These are phyloP conservation scores for Chalciporus pseudorubinellus DNA, from an alignment of 768 basidiomycete species.

Conservation along the genomic window DNA sequence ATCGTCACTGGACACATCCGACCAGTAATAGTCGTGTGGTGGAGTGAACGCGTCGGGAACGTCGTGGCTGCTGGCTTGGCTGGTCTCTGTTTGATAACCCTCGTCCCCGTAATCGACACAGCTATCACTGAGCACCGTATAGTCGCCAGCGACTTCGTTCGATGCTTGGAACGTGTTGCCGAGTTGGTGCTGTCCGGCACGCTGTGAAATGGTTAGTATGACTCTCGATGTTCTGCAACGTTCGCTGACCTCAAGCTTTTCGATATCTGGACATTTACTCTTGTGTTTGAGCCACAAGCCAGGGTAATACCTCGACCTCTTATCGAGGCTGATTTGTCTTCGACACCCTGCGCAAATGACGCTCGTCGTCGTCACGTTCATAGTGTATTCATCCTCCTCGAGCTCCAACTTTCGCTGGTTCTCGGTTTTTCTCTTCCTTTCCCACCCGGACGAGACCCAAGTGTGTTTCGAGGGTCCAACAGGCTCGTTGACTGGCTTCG, in stretches of 20 bases:
- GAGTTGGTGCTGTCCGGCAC: slow-evolving; percentile 1
- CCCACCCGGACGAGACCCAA: slow-evolving; percentile 20
- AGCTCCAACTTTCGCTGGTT: slow-evolving; percentile 27
- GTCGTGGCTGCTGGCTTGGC: background rate
- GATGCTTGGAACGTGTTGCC: slow-evolving; percentile 2
- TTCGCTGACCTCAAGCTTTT: slow-evolving; percentile 26
- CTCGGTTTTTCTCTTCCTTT: slow-evolving; percentile 29
- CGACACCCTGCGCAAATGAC: slow-evolving; percentile 31
- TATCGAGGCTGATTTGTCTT: slow-evolving; percentile 34
- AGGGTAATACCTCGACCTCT: slow-evolving; percentile 34
- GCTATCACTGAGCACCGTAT: background rate
- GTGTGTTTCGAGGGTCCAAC: background rate
- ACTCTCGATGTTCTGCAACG: background rate
- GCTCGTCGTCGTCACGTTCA: slow-evolving; percentile 22
- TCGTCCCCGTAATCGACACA: slow-evolving; percentile 1
- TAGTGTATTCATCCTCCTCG: slow-evolving; percentile 29
- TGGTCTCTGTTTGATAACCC: background rate
- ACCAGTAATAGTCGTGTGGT: background rate
- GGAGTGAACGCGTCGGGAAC: background rate
- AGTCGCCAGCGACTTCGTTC: background rate
- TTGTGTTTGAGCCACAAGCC: slow-evolving; percentile 35
- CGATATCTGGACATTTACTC: slow-evolving; percentile 26
- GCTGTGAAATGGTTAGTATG: slow-evolving; percentile 21
- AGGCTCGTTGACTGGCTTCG: background rate
- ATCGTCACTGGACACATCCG: slow-evolving; percentile 12